Evolutionary conservation across 2,329 filamentous ascomycete genomes (phyloP).

Genomic region (Apiospora hydei): DNA sequence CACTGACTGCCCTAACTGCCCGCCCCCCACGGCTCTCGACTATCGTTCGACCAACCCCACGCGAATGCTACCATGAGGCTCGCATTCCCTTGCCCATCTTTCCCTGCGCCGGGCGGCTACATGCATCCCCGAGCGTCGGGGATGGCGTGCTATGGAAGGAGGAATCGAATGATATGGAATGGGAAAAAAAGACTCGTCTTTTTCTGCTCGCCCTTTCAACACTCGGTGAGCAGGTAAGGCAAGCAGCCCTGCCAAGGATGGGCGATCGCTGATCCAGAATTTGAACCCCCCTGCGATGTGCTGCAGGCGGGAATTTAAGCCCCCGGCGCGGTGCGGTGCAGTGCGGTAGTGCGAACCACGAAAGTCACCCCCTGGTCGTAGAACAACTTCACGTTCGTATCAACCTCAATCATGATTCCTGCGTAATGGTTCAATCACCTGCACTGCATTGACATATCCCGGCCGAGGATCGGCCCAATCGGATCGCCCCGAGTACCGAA

Average conservation of each 20-base stretch:
- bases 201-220: neutral
- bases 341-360: neutral
- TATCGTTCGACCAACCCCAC: neutral
- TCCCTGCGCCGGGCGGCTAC: neutral
- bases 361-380: neutral
- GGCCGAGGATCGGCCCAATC: neutral
- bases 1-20: no score
- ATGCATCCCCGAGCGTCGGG: neutral
- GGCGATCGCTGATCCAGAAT: neutral
- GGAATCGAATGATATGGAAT: neutral
- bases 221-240: neutral
- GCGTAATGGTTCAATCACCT: neutral
- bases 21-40: neutral
- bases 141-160: neutral
- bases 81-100: neutral
- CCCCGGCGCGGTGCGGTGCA: neutral
- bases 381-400: neutral
- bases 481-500: neutral
- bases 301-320: neutral
- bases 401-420: neutral
- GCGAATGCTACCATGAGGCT: conserved; percentile 4
- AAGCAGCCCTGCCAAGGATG: neutral
- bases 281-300: neutral
- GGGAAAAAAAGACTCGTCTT: neutral
- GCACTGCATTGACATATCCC: neutral